Percentiles rank a stretch among this genome's conserved stretches.
Evolutionary conservation across 176 grass and related monocot genomes (phyloP).

Genomic region (Avena insularis): DNA sequence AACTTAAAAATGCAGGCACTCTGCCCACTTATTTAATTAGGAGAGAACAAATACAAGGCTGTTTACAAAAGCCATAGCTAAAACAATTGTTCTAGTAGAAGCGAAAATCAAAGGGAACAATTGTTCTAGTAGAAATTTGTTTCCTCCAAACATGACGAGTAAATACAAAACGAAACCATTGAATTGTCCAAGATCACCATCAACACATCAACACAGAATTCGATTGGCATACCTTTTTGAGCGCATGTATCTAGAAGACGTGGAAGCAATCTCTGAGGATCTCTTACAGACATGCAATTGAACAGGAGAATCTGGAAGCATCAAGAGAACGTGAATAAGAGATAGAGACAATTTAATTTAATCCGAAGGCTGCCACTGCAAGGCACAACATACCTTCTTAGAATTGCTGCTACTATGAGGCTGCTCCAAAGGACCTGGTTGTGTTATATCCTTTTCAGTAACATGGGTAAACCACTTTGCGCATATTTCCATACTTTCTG

Average conservation of each 20-base stretch:
- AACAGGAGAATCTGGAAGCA: constrained; percentile 83
- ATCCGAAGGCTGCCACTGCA: constrained; percentile 25
- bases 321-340: constrained; percentile 33
- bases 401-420: constrained; percentile 45
- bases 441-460: constrained; percentile 50
- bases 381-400: constrained; percentile 60
- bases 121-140: not conserved
- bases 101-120: not conserved
- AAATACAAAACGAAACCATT: constrained; percentile 33
- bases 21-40: not conserved
- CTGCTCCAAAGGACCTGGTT: constrained; percentile 41
- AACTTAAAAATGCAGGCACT: not conserved
- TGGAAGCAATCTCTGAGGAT: constrained; percentile 90
- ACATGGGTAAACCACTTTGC: constrained; percentile 80
- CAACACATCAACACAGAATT: constrained; percentile 31
- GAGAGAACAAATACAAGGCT: not conserved
- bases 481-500: constrained; percentile 95
- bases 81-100: not conserved
- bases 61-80: not conserved
- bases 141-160: constrained; percentile 16
- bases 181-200: constrained; percentile 36
- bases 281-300: constrained; percentile 99
- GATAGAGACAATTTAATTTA: not conserved
- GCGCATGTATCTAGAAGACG: constrained; percentile 68
- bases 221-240: constrained; percentile 62